Percentiles rank a stretch among this genome's conserved stretches.
These are phyloP conservation scores for Monosporascus sp. DNA, from an alignment of 2,329 filamentous ascomycete genomes.

Conservation along the genomic window DNA sequence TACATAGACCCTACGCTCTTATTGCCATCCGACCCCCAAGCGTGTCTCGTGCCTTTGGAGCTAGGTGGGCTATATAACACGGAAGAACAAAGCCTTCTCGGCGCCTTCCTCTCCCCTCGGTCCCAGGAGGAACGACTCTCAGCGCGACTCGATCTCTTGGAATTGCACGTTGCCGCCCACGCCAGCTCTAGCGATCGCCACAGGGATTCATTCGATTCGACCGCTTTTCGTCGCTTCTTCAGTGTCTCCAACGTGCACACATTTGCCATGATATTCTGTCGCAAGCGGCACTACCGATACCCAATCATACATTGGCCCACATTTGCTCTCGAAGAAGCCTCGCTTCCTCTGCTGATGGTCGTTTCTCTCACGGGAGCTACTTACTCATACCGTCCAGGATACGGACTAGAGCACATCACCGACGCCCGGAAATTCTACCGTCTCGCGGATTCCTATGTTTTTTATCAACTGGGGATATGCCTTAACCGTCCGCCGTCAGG, in stretches of 20 bases:
- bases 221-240: slow-evolving; percentile 1
- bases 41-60: neutral
- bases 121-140: neutral
- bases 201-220: neutral
- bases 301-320: slow-evolving; percentile 7
- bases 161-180: slow-evolving; percentile 1
- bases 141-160: slow-evolving; percentile 5
- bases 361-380: slow-evolving; percentile 6
- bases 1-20: slow-evolving; percentile 3
- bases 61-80: slow-evolving; percentile 2
- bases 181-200: neutral
- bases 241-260: neutral
- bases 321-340: slow-evolving; percentile 3
- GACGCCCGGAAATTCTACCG: slow-evolving; percentile 1
- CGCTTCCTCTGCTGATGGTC: slow-evolving; percentile 4
- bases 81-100: slow-evolving; percentile 4
- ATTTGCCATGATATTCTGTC: slow-evolving; percentile 5
- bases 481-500: neutral
- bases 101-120: neutral
- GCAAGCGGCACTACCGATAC: slow-evolving; percentile 6
- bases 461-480: slow-evolving; percentile 1
- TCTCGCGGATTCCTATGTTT: slow-evolving; percentile 6
- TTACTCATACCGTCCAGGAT: slow-evolving; percentile 2
- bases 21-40: slow-evolving; percentile 1
- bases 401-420: slow-evolving; percentile 1